Base-by-base conservation (phyloP, 2,329 filamentous ascomycete species). In the Ophiostoma ips region DNA sequence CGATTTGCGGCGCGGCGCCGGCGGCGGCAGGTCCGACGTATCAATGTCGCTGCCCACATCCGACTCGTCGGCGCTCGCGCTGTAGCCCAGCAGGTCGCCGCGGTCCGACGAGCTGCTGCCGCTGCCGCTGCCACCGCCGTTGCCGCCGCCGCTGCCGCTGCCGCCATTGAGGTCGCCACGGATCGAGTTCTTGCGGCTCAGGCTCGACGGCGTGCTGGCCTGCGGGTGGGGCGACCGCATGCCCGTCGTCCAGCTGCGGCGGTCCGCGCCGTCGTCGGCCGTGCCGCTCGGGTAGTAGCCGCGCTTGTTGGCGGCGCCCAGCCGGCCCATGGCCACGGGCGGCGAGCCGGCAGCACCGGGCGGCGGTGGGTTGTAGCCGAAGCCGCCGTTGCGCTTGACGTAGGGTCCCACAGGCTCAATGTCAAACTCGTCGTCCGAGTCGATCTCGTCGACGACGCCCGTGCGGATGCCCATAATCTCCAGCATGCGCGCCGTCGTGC, bases 381-480 rank as follows among this genome's bases (percentile, higher is more conserved):
- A 79, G 13, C 76, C 87, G 21, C 84, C 84, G 34, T 83, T 78
- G 56, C 87, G 84, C 63, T 94, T 92, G 58, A 84, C 82, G 59
- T 89, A 94, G 8, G 84, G 80, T 11, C 83, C 83, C 21, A 76
- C 74, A 16, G 73, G 69, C 64, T 95, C 92, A 54, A 95, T 98
- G 63, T 98, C 92, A 60, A 98, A 98, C 64, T 98, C 92, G 62
- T 98, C 92, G 62, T 98, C 92, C 41, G 87, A 95, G 63, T 98
- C 92, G 41, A 94, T 85, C 63, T 98, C 92, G 59, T 98, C 92
- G 0, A 95, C 86, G 0, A 98, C 90, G 1, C 92, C 92, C 0
- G 90, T 98, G 51, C 87, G 80, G 54, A 98, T 98, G n/a, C 88
- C 85, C 15, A 96, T 70, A 50, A 98, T 98, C 64, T 98, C 92